A percentile compares a stretch with the other conserved stretches of the same genome.
phyloP scores from a whole-genome alignment of 352 stramenopile genomes.

The Peronospora tabacina region DNA sequence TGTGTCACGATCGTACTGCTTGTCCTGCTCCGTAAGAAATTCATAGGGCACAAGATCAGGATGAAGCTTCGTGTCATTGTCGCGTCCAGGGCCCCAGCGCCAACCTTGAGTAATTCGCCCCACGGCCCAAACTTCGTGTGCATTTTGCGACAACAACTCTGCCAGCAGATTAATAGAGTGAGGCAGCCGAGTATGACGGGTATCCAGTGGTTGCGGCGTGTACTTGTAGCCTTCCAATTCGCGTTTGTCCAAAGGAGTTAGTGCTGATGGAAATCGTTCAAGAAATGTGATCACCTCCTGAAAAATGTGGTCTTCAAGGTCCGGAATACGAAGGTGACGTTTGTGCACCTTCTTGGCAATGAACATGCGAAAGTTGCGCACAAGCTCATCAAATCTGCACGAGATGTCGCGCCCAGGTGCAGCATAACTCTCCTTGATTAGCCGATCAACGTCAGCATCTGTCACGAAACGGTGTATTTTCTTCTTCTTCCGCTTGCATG shows the following conservation, averaged over 20 bases:
- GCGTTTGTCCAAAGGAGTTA: conserved; percentile 65
- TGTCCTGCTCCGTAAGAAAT: conserved; percentile 61
- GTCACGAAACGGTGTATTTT: conserved; percentile 45
- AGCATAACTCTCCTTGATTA: conserved; percentile 56
- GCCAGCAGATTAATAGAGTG: conserved; percentile 54
- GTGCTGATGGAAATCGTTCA: conserved; percentile 59
- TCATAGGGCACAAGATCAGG: conserved; percentile 69
- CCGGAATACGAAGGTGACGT: conserved; percentile 39
- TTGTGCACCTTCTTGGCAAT: conserved; percentile 72
- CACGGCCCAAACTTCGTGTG: conserved; percentile 76
- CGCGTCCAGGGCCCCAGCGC: conserved; percentile 48
- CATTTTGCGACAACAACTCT: conserved; percentile 67
- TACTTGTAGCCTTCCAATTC: conserved; percentile 80
- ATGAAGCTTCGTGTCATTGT: conserved; percentile 65
- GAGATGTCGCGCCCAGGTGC: conserved; percentile 58
- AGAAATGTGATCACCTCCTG: conserved; percentile 68
- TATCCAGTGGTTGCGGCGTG: conserved; percentile 55
- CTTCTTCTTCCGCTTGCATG: conserved; percentile 39
- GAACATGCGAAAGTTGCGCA: conserved; percentile 77
- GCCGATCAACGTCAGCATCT: conserved; percentile 53
- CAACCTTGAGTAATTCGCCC: conserved; percentile 62
- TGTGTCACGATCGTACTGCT: conserved; percentile 77
- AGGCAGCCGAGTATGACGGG: conserved; percentile 48
- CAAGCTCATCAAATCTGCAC: conserved; percentile 72
- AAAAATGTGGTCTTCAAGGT: conserved; percentile 65